phyloP scores from a whole-genome alignment of 1,139 yeast species.

The Nadsonia commutata region DNA sequence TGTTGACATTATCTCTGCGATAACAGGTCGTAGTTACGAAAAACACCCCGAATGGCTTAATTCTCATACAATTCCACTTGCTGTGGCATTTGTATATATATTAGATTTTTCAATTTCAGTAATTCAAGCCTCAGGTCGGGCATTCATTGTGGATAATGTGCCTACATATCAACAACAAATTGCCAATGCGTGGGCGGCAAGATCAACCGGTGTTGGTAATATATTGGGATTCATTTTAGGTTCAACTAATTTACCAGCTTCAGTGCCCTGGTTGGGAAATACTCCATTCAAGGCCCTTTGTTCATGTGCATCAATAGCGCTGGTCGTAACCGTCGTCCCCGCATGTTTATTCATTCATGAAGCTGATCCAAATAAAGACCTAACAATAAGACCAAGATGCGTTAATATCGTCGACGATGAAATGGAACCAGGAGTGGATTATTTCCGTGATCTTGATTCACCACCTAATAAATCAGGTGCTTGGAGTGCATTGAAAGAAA shows the following conservation, averaged over 20 bases:
- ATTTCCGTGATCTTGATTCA: neutral
- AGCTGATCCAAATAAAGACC: slow-evolving; percentile 5
- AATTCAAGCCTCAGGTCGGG: slow-evolving; percentile 46
- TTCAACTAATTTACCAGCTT: slow-evolving; percentile 22
- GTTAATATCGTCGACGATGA: neutral
- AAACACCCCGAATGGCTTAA: slow-evolving; percentile 1
- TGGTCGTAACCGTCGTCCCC: slow-evolving; percentile 25
- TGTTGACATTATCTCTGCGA: slow-evolving; percentile 19
- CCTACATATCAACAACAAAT: slow-evolving; percentile 37
- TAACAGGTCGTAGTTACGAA: slow-evolving; percentile 3
- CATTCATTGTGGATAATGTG: slow-evolving; percentile 42
- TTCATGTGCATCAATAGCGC: slow-evolving; percentile 28
- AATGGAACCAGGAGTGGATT: neutral
- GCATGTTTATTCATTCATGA: slow-evolving; percentile 31
- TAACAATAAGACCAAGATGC: neutral
- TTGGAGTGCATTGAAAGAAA: neutral
- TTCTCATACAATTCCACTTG: slow-evolving; percentile 27
- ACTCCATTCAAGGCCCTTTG: slow-evolving; percentile 39
- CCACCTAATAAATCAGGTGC: neutral
- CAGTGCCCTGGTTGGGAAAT: slow-evolving; percentile 28
- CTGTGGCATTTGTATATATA: slow-evolving; percentile 35
- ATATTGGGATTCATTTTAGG: slow-evolving; percentile 40
- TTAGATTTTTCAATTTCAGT: slow-evolving; percentile 43
- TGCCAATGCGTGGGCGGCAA: slow-evolving; percentile 63
- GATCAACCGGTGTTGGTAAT: slow-evolving; percentile 48